These are phyloP conservation scores for Penicillium digitatum DNA, from an alignment of 2,329 filamentous ascomycete species.

Conservation along the genomic window DNA sequence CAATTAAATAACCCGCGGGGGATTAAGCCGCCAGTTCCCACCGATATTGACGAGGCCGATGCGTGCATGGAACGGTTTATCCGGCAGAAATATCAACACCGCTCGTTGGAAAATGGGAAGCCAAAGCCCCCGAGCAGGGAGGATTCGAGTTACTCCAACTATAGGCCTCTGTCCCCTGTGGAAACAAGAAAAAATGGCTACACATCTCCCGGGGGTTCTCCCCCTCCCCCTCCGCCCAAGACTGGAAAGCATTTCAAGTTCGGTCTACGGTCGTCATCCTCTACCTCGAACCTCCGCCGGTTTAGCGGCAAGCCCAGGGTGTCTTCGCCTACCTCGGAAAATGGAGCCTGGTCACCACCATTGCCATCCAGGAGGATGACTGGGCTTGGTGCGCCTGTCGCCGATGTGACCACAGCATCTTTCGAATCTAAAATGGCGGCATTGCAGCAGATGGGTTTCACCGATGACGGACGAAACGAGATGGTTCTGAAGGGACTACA, in stretches of 20 bases:
- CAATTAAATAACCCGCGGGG: conserved; percentile 83
- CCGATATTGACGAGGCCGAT: conserved; percentile 89
- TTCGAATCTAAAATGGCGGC: conserved; percentile 72
- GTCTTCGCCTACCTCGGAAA: conserved; percentile 26
- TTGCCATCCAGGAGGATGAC: conserved; percentile 25
- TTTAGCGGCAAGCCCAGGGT: conserved; percentile 55
- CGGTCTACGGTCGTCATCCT: conserved; percentile 64
- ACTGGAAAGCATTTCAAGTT: conserved; percentile 60
- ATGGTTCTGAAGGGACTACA: conserved; percentile 76
- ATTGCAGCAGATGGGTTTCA: conserved; percentile 87
- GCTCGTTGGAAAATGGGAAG: conserved; percentile 49
- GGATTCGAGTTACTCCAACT: conserved; percentile 53
- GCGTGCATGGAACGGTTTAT: conserved; percentile 95
- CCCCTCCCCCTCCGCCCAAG: conserved; percentile 58
- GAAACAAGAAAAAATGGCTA: conserved; percentile 5
- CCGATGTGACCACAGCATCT: conserved; percentile 39
- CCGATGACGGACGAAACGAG: conserved; percentile 74
- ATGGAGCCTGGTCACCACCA: conserved; percentile 26
- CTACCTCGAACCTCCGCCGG: conserved; percentile 60
- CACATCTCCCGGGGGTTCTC: conserved; percentile 51
- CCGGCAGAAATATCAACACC: conserved; percentile 82
- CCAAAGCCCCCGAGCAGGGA: conserved; percentile 48
- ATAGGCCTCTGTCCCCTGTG: conserved; percentile 3
- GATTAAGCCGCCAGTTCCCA: conserved; percentile 74
- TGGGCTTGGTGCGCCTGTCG: conserved; percentile 66